Evolutionary conservation across 768 basidiomycete genomes (phyloP), one percentile per base, ranked within the genome.

Genomic region (Rickenella mellea): DNA sequence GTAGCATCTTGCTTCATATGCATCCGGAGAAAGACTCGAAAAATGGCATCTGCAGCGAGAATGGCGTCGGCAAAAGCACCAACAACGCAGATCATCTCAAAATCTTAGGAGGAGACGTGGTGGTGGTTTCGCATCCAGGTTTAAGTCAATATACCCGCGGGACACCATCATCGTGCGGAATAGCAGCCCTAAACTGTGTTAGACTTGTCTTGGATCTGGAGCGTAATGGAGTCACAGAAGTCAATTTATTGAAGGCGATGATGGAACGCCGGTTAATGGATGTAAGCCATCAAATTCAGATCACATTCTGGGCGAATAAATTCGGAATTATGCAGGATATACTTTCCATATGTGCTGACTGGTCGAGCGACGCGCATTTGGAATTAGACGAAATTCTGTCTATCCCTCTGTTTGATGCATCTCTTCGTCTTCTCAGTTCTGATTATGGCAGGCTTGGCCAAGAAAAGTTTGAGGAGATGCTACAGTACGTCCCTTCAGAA

Each of bases 131-230:
- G 2, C 66, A 70, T 46, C 56, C 51, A 5, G 73, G 77, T 14
- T 67, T 73, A 10, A 73, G 79, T 33, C 80, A 82, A 48, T 83
- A 80, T 45, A 48, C 43, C 2, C 58, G 58, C n/a, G 63, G 66
- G 9, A 64, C 68, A 5, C 56, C 57, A 24, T 73, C 80, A 30
- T 69, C 79, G 2, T 83, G 80, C 46, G 82, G 82, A 14, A 64
- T 84, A 20, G 80, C 81, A 19, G 73, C 76, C 2, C 57, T 83
- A 52, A 82, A 83, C 52, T 80, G 77, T 46, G 76, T 72, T 9
- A 65, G 78, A 40, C 49, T 76, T 6, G 61, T 69, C 7, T 67
- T 78, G 26, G 62, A 51, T 35, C 56, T 55, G 19, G 63, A 69
- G 40, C 49, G 57, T 27, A 54, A 53, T 5, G 60, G 64, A 2